A percentile compares a stretch with the other conserved stretches of the same genome.
These are phyloP conservation scores for Colletotrichum falcatum DNA, from an alignment of 2,329 filamentous ascomycete species.

Conservation along the genomic window DNA sequence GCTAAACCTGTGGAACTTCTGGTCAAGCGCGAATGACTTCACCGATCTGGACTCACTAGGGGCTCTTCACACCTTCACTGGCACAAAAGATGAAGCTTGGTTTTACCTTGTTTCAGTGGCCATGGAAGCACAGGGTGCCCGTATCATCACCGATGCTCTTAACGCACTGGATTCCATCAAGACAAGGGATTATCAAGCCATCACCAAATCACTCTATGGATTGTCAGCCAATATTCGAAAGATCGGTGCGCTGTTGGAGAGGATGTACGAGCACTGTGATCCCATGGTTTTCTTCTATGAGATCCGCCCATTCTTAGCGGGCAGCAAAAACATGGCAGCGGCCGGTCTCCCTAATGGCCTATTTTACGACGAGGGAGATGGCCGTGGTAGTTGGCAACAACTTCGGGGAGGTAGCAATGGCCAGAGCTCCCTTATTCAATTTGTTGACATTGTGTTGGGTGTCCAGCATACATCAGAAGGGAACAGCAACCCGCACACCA, in stretches of 20 bases:
- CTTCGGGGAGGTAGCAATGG: conserved; percentile 94
- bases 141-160: conserved; percentile 82
- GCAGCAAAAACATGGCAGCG: conserved; percentile 90
- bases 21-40: conserved; percentile 65
- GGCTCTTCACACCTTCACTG: conserved; percentile 86
- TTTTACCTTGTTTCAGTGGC: conserved; percentile 92
- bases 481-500: conserved; percentile 46
- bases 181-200: conserved; percentile 67
- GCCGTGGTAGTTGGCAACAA: conserved; percentile 76
- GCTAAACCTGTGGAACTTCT: conserved; percentile 91
- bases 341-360: conserved; percentile 87
- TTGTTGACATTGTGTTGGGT: conserved; percentile 89
- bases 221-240: conserved; percentile 77
- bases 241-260: conserved; percentile 74
- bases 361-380: conserved; percentile 82
- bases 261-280: conserved; percentile 92
- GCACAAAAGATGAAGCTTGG: conserved; percentile 92
- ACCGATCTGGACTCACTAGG: conserved; percentile 76
- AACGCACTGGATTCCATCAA: conserved; percentile 78
- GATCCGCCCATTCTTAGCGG: conserved; percentile 89
- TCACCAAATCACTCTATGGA: conserved; percentile 72
- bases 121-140: conserved; percentile 85
- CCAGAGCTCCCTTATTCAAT: conserved; percentile 91
- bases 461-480: conserved; percentile 75
- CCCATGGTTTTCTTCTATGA: conserved; percentile 90